Conservation (phyloP, 129 eudicot species). For the carrot (Daucus carota) region DNA sequence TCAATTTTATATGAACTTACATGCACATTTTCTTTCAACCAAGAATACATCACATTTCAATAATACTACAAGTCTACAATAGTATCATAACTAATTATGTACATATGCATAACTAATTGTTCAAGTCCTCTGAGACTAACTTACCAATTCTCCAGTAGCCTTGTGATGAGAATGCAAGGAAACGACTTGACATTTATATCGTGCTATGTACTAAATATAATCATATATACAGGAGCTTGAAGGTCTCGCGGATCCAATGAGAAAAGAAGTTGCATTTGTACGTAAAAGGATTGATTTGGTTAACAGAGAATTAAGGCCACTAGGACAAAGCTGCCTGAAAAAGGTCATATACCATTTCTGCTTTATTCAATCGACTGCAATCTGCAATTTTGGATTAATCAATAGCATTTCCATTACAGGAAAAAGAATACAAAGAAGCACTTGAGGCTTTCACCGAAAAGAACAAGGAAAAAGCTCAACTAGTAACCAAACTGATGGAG, state of each 20-base stretch:
- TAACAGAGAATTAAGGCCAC: not conserved
- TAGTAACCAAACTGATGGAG: constrained; percentile 78
- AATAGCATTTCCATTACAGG: constrained; percentile 30
- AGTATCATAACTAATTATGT: too few species aligned
- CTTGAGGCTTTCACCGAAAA: constrained; percentile 79
- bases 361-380: not conserved
- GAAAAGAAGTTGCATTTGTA: not conserved
- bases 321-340: constrained; percentile 4
- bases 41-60: not conserved
- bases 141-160: not conserved
- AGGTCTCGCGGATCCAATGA: constrained; percentile 1
- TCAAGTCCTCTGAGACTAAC: not conserved
- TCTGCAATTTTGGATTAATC: too few species aligned
- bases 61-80: not conserved
- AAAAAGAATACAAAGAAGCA: constrained; percentile 75
- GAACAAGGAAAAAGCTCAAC: constrained; percentile 78
- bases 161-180: not conserved
- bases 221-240: not conserved
- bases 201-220: not conserved
- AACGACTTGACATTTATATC: too few species aligned
- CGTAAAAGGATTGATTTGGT: constrained; percentile 5
- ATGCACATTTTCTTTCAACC: not conserved
- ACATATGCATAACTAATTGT: too few species aligned
- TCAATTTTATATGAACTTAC: not conserved
- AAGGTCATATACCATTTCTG: not conserved